Base-by-base conservation (phyloP, 306 rosid species). In the Glycyrrhiza uralensis region DNA sequence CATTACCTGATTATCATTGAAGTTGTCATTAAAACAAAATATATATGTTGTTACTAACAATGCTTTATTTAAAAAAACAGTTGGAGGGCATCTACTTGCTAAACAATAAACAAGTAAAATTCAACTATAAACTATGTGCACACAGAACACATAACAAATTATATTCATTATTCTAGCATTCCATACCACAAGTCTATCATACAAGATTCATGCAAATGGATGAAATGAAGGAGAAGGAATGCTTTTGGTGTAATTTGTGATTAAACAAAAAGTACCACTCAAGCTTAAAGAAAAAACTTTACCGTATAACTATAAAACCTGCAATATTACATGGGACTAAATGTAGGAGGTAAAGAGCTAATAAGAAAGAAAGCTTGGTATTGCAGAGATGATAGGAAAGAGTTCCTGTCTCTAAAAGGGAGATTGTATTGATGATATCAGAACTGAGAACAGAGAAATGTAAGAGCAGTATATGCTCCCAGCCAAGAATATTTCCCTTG, bases 1-100 rank as follows among this genome's bases (percentile, higher is more conserved):
- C 93, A 88, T 76, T 50, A 91, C 89, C 98, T 91, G 77, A 56
- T 74, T 70, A 80, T 30, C 72, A 82, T 75, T 62, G 45, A 62
- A 32, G 63, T 26, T 76, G 49, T 58, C 38, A 70, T 47, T 18
- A 76, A 66, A 24, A 76, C 28, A 29, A 14, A 56, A 38, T 18
- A 42, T 19, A 24, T 8, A 4, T 57, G 4, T 24, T 38, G 38
- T 30, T 42, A 7, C 54, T 15, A 24, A 12, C 15, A 24, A 1
- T 4, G 39, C 8, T 62, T 8, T 17, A 30, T 30, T 38, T 18
- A 33, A 69, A 39, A 64, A 46, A n/a, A 51, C 20, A 68, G 9
- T 1, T 20, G 66, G 20, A 45, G 32, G 4, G 63, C 22, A 23
- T 46, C 74, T 49, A 69, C 49, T 65, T 44, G 32, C 49, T 6